Percentiles rank a stretch among this genome's conserved stretches.
phyloP scores from a whole-genome alignment of 345 rosid genomes.

The Reutealis trisperma region DNA sequence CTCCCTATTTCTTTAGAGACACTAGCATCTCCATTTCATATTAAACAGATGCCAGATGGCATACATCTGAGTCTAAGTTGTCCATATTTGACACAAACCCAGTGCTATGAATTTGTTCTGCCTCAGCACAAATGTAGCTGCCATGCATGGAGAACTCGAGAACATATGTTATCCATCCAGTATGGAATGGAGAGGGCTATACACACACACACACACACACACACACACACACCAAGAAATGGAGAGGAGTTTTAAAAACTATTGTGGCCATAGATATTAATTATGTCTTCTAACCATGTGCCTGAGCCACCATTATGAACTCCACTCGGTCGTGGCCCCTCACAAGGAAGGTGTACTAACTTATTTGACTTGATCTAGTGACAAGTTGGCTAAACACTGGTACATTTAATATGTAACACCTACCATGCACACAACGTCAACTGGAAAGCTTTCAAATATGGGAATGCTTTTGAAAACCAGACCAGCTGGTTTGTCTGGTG shows the following conservation, averaged over 20 bases:
- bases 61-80: not conserved
- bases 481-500: no score
- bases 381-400: not conserved
- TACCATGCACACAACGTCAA: not conserved
- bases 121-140: not conserved
- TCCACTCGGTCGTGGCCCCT: not conserved
- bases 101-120: not conserved
- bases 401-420: conserved; percentile 3
- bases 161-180: not conserved
- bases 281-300: not conserved
- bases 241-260: not conserved
- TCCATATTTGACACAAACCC: not conserved
- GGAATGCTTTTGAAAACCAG: not conserved
- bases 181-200: not conserved
- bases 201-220: no score
- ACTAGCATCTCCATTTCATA: not conserved
- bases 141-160: not conserved
- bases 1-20: not conserved
- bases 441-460: not conserved
- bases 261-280: not conserved
- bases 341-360: not conserved
- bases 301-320: not conserved
- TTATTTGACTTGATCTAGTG: not conserved
- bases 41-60: not conserved
- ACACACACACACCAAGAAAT: no score